Evolutionary conservation across 176 grass and related monocot genomes (phyloP).

Genomic region (Musa schizocarpa): DNA sequence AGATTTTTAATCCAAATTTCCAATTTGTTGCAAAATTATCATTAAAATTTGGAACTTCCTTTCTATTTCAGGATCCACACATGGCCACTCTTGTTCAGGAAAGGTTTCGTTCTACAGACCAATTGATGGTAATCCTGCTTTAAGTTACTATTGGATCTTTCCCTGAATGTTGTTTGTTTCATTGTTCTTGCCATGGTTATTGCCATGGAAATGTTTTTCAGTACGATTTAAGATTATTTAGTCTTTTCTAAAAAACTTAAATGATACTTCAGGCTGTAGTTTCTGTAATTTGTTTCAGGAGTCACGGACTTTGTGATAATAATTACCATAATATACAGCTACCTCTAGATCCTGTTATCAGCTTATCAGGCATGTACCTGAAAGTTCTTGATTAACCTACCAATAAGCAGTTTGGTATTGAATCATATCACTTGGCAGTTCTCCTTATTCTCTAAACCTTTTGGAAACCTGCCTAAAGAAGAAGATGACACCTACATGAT

Average conservation of each 20-base stretch:
- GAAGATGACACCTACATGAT: no score
- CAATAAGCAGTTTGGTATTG: no score
- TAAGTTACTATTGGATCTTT: neutral
- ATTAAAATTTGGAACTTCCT: neutral
- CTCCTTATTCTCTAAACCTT: no score
- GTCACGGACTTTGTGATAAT: no score
- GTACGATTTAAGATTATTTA: neutral
- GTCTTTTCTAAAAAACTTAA: neutral
- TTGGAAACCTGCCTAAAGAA: no score
- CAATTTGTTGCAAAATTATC: neutral
- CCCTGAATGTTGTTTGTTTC: neutral
- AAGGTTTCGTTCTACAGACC: constrained; percentile 62
- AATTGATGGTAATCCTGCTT: constrained; percentile 48
- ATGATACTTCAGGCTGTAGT: neutral
- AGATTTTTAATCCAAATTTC: neutral
- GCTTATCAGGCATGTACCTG: no score
- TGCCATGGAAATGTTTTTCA: neutral
- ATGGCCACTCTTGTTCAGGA: constrained; percentile 75
- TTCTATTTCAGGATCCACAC: constrained; percentile 52
- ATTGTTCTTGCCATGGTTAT: constrained; percentile 3
- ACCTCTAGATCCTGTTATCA: no score
- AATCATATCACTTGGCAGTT: no score
- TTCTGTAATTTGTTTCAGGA: neutral
- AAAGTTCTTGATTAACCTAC: no score
- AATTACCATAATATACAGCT: no score